Base-by-base conservation (phyloP, 2,329 filamentous ascomycete genomes). In the Colletotrichum eleusines region DNA sequence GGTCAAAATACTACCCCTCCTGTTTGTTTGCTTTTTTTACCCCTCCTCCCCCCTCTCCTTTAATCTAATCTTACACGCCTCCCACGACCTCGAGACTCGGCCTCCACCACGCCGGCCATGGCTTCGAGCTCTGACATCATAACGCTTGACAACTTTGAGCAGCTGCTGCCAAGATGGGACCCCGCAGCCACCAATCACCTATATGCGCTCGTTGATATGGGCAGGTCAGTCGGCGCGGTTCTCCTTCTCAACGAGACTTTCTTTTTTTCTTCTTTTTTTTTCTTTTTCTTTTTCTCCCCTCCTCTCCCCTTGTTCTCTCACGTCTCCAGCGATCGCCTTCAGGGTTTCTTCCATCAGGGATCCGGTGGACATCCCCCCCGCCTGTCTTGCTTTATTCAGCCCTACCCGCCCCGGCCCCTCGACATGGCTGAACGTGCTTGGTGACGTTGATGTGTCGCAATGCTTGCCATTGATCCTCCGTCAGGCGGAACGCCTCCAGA, bases 201-300 rank as follows among this genome's bases (percentile, higher is more conserved):
- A 20, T 87, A 87, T 76, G 87, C 87, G 63, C 79, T 89, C 63
- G 87, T 89, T 66, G 87, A 89, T 73, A 89, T 89, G 86, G 87
- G 87, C 77, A 89, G 87, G 87, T 88, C 72, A 71, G 78, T 79
- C 62, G 66, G 46, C 28, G 54, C 66, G 23, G 20, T 53, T 71
- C 62, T 23, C 46, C 9, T 54, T 48, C 0, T 18, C 26, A 31
- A 20, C 11, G 28, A 33, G 14, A 14, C n/a, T 48, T 44, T 16
- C 20, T 58, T 33, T 42, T 28, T 58, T 20, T 44, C 18, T 8
- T 18, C 12, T 40, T 16, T 12, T 16, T 31, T 40, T 20, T n/a
- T n/a, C n/a, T 48, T 44, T 16, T 23, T 58, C 26, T 42, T 28
- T 58, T 20, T 44, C 18, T 8, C 31, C 31, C 31, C 31, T 7